Base-by-base conservation (phyloP, 176 grass and related monocot species). In the Oryza longistaminata region DNA sequence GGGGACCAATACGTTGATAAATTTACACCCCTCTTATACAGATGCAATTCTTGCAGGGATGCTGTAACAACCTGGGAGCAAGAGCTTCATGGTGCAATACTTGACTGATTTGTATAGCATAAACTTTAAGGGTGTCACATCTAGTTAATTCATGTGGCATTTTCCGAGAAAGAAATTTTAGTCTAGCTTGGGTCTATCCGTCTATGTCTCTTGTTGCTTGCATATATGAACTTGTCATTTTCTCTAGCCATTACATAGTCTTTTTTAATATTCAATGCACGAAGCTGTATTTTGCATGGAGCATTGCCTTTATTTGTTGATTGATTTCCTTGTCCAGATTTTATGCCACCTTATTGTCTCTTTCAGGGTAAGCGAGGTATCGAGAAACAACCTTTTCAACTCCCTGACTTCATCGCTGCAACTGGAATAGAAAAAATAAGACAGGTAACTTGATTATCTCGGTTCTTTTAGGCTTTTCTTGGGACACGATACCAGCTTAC, bases 391-490 rank as follows among this genome's bases (percentile, higher is more conserved):
- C 96, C 93, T 16, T 98, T 98, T 81, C 93, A 98, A 49, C 91
- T 98, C 78, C 96, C 96, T 73, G 96, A 98, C 49, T 98, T 98
- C 65, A 98, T 98, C 87, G 96, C 96, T 55, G 96, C 96, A 71
- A 98, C 96, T 78, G 96, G 96, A 83, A 98, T 98, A 80, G 96
- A 98, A 77, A 98, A 98, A 90, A 98, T 95, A 68, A 93, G 96
- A 98, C 93, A 98, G 93, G 96, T 95, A 93, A 16, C 9, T 73
- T 75, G 7, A 22, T 72, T 17, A 40, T 68, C 33, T 81, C 53
- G 11, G 39, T 76, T 73, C 11, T 73, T 82, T 44, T 39, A 73
- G 27, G 2, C 53, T 64, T 29, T 24, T 53, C 10, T 64, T 64
- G 70, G 24, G 55, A 74, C 34, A 86, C 2, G 4, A 58, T 34